Evolutionary conservation across 805 yeast genomes (phyloP).

Genomic region (Myxozyma nipponensis): DNA sequence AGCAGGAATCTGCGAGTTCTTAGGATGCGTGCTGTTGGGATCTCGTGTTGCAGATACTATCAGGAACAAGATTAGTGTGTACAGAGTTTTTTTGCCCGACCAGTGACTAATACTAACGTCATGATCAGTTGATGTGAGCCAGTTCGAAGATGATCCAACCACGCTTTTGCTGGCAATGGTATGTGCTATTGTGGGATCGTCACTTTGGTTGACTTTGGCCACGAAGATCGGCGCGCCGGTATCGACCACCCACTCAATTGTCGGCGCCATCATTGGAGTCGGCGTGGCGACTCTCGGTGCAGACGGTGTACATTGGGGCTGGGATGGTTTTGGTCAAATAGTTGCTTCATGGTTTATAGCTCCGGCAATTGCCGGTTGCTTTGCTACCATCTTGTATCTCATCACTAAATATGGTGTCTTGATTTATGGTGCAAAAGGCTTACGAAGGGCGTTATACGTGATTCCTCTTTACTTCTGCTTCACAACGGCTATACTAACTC

Average conservation of each 20-base stretch:
- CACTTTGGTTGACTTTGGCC: slow-evolving; percentile 65
- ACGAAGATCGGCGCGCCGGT: slow-evolving; percentile 71
- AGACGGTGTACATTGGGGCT: slow-evolving; percentile 63
- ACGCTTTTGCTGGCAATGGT: slow-evolving; percentile 73
- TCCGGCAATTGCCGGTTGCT: slow-evolving; percentile 62
- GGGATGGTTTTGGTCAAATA: slow-evolving; percentile 68
- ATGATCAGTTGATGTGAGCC: slow-evolving; percentile 45
- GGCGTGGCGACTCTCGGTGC: slow-evolving; percentile 71
- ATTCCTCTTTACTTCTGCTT: slow-evolving; percentile 60
- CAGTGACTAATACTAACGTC: too few relatives aligned
- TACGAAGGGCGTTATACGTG: slow-evolving; percentile 53
- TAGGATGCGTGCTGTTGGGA: slow-evolving; percentile 73
- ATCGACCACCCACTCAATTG: slow-evolving; percentile 74
- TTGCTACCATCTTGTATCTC: slow-evolving; percentile 57
- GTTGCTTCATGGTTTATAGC: slow-evolving; percentile 81
- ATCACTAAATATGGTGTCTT: slow-evolving; percentile 58
- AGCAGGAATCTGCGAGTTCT: slow-evolving; percentile 66
- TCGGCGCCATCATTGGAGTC: slow-evolving; percentile 71
- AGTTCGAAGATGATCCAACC: slow-evolving; percentile 55
- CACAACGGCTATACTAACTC: slow-evolving; percentile 61
- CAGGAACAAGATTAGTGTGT: slow-evolving; percentile 44
- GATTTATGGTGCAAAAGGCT: slow-evolving; percentile 50
- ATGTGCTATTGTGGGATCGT: slow-evolving; percentile 70
- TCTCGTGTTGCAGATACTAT: slow-evolving; percentile 72
- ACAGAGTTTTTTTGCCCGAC: background rate